Conservation (phyloP, 345 rosid genomes). For the Rhodomyrtus tomentosa region DNA sequence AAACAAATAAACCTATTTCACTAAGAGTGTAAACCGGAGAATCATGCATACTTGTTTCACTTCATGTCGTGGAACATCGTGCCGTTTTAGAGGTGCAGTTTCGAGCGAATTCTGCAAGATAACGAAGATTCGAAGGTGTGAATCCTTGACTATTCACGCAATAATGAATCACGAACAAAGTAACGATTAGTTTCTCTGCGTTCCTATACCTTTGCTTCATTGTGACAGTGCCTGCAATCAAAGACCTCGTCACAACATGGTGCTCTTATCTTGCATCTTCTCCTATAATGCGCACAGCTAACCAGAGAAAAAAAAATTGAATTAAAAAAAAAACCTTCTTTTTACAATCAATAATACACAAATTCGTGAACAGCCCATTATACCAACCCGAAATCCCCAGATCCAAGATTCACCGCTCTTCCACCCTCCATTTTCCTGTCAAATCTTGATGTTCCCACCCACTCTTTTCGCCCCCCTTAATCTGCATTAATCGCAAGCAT, state of each 20-base stretch:
- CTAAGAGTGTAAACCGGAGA: background rate
- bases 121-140: background rate
- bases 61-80: constrained; percentile 75
- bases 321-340: background rate
- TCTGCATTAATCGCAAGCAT: background rate
- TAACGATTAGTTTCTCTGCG: background rate
- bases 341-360: background rate
- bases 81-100: constrained; percentile 34
- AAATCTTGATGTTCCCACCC: background rate
- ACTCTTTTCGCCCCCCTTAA: background rate
- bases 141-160: background rate
- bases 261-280: constrained; percentile 77
- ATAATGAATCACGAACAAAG: background rate
- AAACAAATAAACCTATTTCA: background rate
- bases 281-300: constrained; percentile 77
- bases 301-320: background rate
- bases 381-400: constrained; percentile 59
- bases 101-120: constrained; percentile 46
- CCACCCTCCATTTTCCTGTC: background rate
- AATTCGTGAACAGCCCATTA: background rate
- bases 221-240: constrained; percentile 91
- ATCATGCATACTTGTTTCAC: constrained; percentile 41
- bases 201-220: constrained; percentile 56
- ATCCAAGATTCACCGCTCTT: constrained; percentile 27
- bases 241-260: constrained; percentile 80